Conservation (phyloP, 164 flowering plant genomes). For the Vitis rupestris region DNA sequence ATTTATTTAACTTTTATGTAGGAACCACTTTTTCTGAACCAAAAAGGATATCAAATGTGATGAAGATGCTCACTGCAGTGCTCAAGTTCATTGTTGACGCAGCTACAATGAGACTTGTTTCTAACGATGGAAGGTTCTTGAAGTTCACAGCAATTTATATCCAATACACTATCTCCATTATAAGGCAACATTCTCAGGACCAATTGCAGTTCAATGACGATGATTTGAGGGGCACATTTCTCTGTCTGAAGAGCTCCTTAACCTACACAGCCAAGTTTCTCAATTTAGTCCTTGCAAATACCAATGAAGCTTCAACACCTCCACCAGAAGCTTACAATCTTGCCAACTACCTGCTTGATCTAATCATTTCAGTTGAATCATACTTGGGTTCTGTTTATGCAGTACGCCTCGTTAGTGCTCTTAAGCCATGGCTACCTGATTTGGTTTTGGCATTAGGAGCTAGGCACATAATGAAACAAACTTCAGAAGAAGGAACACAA, state of each 20-base stretch:
- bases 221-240: conserved; percentile 39
- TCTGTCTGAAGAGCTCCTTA: conserved; percentile 68
- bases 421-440: conserved; percentile 88
- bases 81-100: conserved; percentile 73
- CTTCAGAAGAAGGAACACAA: conserved; percentile 19
- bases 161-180: conserved; percentile 33
- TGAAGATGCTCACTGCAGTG: conserved; percentile 63
- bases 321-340: conserved; percentile 42
- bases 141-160: conserved; percentile 44
- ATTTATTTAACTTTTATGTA: conserved; percentile 17
- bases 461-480: conserved; percentile 22
- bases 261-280: conserved; percentile 77
- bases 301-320: conserved; percentile 34
- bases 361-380: conserved; percentile 47
- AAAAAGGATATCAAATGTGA: conserved; percentile 32
- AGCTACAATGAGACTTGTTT: conserved; percentile 30
- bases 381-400: conserved; percentile 57
- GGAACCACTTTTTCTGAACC: conserved; percentile 31
- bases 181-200: conserved; percentile 25
- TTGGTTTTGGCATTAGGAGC: conserved; percentile 69
- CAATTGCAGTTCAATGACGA: conserved; percentile 40
- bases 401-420: conserved; percentile 37
- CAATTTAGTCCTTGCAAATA: conserved; percentile 43
- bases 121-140: conserved; percentile 41
- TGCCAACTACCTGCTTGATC: conserved; percentile 59